These are phyloP conservation scores for Alternaria tenuissima DNA, from an alignment of 2,329 filamentous ascomycete species.

Conservation along the genomic window DNA sequence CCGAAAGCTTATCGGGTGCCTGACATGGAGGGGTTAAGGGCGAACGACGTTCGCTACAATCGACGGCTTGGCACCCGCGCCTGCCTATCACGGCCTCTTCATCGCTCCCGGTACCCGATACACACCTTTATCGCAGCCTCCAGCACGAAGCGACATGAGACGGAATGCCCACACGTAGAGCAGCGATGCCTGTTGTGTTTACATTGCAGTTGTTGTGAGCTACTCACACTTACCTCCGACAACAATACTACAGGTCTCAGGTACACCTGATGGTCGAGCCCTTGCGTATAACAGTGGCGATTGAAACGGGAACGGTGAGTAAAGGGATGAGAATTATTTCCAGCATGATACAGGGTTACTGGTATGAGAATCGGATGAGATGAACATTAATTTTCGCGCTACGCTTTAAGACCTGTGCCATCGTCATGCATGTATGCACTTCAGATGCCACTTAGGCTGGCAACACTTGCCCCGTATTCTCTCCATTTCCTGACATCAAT, in stretches of 20 bases:
- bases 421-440: background rate
- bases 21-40: constrained; percentile 2
- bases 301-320: too few relatives aligned
- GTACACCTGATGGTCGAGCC: background rate
- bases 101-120: background rate
- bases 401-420: background rate
- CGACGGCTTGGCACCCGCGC: constrained; percentile 10
- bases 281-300: background rate
- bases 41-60: constrained; percentile 24
- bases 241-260: background rate
- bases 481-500: background rate
- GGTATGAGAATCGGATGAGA: background rate
- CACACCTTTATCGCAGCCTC: constrained; percentile 6
- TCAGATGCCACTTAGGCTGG: background rate
- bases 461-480: background rate
- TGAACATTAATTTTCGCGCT: background rate
- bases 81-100: constrained; percentile 10
- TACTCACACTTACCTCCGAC: background rate
- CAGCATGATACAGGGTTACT: background rate
- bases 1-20: constrained; percentile 2
- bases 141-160: constrained; percentile 1
- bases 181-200: background rate
- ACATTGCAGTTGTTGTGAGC: background rate
- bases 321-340: too few relatives aligned
- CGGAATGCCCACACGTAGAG: background rate